Base-by-base conservation (phyloP, 2,329 filamentous ascomycete genomes). In the Sphaerulina musiva region DNA sequence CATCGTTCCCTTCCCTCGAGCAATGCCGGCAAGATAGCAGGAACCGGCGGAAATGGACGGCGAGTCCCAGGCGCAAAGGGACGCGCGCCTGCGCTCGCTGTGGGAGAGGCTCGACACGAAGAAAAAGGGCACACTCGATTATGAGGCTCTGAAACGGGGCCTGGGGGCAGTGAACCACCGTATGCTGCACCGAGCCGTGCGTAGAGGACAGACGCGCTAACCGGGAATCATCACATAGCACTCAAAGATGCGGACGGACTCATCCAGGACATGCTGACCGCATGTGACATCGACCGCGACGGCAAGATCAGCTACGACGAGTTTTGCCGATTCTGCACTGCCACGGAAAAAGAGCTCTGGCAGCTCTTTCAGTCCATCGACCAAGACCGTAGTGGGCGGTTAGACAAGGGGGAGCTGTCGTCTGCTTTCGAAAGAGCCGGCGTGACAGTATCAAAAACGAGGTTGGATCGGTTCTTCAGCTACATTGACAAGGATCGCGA, bases 251-350 rank as follows among this genome's bases (percentile, higher is more conserved):
- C 93, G 68, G 87, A 95, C 71, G 77, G 81, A 38, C 83, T 97
- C 77, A 79, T 98, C 59, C 80, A 82, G 67, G 84, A 87, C 66
- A 87, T 97, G 54, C 80, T 96, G 69, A 78, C 80, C 60, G 81
- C 85, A 57, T 90, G 96, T 59, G 93, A 98, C 69, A 86, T 84
- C 54, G 90, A 91, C 68, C 82, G 84, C 26, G 90, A 97, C 71
- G 89, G 92, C 60, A 85, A 84, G 66, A 97, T 98, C 64, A 86
- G 95, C 72, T 96, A 89, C 70, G 81, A 90, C 74, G 93, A 98
- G 75, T 98, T 98, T 68, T 85, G 85, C 60, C 79, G 78, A 41
- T 97, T 97, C 68, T 89, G 97, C 67, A 82, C 91, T 66, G 81
- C 87, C 55, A 90, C 93, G 41, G 93, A 98, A 72, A 81, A 81